A percentile compares a stretch with the other conserved stretches of the same genome.
Evolutionary conservation across 2,329 filamentous ascomycete genomes (phyloP).

Genomic region (Paramyrothecium roridum): DNA sequence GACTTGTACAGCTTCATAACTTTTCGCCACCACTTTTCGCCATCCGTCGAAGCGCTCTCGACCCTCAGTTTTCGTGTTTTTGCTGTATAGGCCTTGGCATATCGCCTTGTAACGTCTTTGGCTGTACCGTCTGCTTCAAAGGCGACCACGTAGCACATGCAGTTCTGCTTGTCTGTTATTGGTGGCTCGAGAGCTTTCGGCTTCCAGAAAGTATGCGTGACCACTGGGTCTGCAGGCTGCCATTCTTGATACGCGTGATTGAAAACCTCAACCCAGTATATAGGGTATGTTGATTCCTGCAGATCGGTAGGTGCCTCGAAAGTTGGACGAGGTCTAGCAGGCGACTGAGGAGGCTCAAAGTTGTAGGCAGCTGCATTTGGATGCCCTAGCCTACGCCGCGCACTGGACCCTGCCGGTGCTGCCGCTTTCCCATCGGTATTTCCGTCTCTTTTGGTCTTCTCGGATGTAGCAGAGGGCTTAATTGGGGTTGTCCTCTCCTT

Average conservation of each 20-base stretch:
- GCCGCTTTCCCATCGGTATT: conserved; percentile 36
- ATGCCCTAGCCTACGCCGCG: conserved; percentile 49
- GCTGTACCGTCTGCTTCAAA: conserved; percentile 79
- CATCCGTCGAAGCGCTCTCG: conserved; percentile 53
- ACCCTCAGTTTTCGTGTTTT: conserved; percentile 84
- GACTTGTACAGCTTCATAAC: conserved; percentile 47
- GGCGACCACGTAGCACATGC: conserved; percentile 77
- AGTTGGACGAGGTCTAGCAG: conserved; percentile 25
- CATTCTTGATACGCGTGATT: conserved; percentile 86
- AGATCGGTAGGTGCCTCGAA: conserved; percentile 40
- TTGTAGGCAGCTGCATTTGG: conserved; percentile 52
- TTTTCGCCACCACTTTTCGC: conserved; percentile 50
- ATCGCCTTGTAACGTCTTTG: conserved; percentile 83
- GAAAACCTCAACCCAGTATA: conserved; percentile 94
- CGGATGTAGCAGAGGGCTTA: conserved; percentile 24
- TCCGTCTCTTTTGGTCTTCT: conserved; percentile 31
- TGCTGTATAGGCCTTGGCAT: conserved; percentile 83
- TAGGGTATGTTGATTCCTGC: conserved; percentile 71
- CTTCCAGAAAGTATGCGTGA: conserved; percentile 73
- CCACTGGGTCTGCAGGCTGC: conserved; percentile 82
- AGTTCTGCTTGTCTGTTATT: conserved; percentile 70
- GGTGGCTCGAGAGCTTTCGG: conserved; percentile 79
- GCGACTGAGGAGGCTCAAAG: conserved; percentile 40
- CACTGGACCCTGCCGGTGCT: conserved; percentile 28
- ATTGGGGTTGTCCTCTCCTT: conserved; percentile 11